Evolutionary conservation across 345 rosid genomes (phyloP).

Genomic region (Euclidium syriacum): DNA sequence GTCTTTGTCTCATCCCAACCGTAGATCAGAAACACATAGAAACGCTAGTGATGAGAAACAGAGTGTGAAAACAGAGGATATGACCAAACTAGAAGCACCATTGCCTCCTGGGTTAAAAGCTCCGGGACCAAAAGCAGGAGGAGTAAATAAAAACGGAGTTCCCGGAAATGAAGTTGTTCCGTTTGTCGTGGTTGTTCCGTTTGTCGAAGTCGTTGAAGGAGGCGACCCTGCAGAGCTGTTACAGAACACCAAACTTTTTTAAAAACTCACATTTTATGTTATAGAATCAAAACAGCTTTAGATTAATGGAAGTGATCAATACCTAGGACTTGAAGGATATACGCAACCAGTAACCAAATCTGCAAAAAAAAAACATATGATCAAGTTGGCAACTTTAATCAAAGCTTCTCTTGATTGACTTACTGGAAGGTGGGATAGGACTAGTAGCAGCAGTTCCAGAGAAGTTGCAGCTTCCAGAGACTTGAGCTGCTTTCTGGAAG

Average conservation of each 20-base stretch:
- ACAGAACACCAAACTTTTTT: neutral
- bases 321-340: constrained; percentile 31
- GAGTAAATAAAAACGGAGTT: neutral
- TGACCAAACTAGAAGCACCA: constrained; percentile 19
- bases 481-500: constrained; percentile 30
- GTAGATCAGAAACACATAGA: constrained; percentile 16
- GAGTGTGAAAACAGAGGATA: constrained; percentile 27
- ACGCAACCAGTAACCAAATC: constrained; percentile 30
- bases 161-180: constrained; percentile 1
- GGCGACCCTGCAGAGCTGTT: constrained; percentile 28
- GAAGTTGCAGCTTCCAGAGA: constrained; percentile 30
- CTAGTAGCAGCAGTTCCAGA: constrained; percentile 27
- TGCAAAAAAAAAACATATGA: constrained; percentile 18
- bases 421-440: constrained; percentile 33
- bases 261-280: neutral
- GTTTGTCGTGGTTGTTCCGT: constrained; percentile 9
- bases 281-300: neutral
- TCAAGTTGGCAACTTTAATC: constrained; percentile 11
- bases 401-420: neutral
- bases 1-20: constrained; percentile 19
- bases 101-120: neutral
- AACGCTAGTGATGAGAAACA: constrained; percentile 30
- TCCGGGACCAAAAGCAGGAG: constrained; percentile 30
- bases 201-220: constrained; percentile 23
- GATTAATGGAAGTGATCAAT: constrained; percentile 9